Percentiles rank a stretch among this genome's conserved stretches.
Conservation (phyloP, 352 stramenopile species). For the Salisapilia sapeloensis region DNA sequence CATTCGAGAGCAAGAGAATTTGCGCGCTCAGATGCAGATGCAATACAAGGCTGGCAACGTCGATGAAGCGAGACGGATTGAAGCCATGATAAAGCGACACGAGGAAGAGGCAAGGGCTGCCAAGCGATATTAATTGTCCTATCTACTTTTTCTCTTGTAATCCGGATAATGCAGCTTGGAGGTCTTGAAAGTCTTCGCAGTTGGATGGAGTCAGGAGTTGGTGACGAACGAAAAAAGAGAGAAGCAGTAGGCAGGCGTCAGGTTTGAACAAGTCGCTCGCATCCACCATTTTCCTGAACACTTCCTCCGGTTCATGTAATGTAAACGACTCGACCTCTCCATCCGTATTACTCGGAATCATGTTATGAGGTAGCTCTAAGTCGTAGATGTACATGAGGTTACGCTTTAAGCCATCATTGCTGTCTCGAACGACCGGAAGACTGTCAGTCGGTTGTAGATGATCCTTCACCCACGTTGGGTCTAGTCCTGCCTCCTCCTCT, state of each 20-base stretch:
- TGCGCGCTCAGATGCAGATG: constrained; percentile 79
- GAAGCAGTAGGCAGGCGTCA: constrained; percentile 42
- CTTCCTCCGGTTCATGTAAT: constrained; percentile 20
- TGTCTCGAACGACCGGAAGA: constrained; percentile 36
- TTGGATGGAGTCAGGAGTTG: constrained; percentile 40
- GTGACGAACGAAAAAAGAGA: constrained; percentile 51
- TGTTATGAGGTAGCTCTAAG: constrained; percentile 18
- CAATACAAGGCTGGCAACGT: constrained; percentile 84
- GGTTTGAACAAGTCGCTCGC: no score
- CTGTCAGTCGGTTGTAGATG: constrained; percentile 20
- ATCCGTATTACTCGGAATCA: constrained; percentile 26
- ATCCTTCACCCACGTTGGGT: constrained; percentile 12
- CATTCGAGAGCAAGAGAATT: constrained; percentile 73
- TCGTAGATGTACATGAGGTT: constrained; percentile 63
- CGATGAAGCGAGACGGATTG: constrained; percentile 60
- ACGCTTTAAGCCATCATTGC: constrained; percentile 34
- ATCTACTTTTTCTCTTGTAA: no score
- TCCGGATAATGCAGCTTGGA: constrained; percentile 19
- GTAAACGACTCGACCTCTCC: constrained; percentile 48
- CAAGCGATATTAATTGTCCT: no score
- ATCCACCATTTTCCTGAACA: no score
- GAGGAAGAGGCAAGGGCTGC: no score
- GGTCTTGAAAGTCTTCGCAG: constrained; percentile 21
- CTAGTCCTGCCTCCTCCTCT: constrained; percentile 35
- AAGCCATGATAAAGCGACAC: constrained; percentile 23